Conservation (phyloP, 2,329 filamentous ascomycete genomes). For the Neurospora sp. region DNA sequence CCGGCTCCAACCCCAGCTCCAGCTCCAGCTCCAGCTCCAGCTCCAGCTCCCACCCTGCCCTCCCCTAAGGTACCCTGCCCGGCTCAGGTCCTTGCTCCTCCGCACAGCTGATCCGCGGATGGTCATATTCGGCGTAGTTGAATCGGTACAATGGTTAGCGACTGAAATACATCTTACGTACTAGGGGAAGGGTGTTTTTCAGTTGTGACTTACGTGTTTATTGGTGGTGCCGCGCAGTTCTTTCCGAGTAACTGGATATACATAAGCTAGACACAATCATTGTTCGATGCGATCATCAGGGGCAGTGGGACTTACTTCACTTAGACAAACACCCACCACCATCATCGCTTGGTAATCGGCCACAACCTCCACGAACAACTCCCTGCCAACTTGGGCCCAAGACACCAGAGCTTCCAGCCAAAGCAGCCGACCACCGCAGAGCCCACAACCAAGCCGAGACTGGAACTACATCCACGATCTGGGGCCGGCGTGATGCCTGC, state of each 20-base stretch:
- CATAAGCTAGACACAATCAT: not conserved
- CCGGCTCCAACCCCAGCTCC: too few species aligned
- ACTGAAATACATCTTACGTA: not conserved
- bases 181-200: not conserved
- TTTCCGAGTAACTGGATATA: not conserved
- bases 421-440: too few species aligned
- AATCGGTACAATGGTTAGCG: not conserved
- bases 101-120: too few species aligned
- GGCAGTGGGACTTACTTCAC: not conserved
- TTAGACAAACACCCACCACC: not conserved
- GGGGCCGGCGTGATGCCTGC: too few species aligned
- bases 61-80: not conserved
- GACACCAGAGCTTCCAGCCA: too few species aligned
- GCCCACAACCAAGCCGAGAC: too few species aligned
- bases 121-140: too few species aligned
- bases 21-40: not conserved
- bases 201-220: not conserved
- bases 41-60: not conserved
- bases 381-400: too few species aligned
- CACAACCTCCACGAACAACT: not conserved
- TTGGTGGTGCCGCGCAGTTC: not conserved
- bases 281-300: not conserved
- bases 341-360: not conserved
- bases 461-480: too few species aligned
- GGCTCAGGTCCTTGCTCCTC: too few species aligned